phyloP scores from a whole-genome alignment of 2,329 filamentous ascomycete species.

The Davidsoniella virescens region DNA sequence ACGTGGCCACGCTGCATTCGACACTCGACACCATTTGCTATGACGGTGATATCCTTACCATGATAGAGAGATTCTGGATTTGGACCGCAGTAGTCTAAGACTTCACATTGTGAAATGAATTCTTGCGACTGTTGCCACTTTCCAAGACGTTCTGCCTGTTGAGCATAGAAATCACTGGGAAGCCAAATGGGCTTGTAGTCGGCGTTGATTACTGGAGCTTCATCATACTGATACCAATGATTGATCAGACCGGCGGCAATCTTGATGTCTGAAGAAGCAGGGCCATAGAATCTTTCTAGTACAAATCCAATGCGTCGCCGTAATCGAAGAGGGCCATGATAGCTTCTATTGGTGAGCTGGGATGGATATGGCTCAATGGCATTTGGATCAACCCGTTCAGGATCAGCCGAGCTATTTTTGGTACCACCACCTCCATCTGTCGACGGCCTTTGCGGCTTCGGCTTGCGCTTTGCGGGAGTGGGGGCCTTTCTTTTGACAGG shows the following conservation, averaged over 20 bases:
- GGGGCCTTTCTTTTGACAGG: not conserved
- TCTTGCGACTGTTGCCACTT: constrained; percentile 7
- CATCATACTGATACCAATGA: constrained; percentile 21
- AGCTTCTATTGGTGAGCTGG: constrained; percentile 17
- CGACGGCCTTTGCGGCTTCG: not conserved
- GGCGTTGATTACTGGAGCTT: constrained; percentile 14
- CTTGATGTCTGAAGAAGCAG: constrained; percentile 14
- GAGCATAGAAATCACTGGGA: constrained; percentile 10
- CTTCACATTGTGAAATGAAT: not conserved
- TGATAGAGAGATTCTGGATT: constrained; percentile 18
- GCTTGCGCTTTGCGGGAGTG: not conserved
- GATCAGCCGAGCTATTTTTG: constrained; percentile 15
- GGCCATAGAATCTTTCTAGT: constrained; percentile 17
- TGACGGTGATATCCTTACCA: constrained; percentile 19
- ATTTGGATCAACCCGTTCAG: constrained; percentile 15
- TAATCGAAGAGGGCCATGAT: constrained; percentile 22
- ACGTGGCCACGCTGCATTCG: constrained; percentile 18
- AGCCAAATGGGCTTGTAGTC: constrained; percentile 15
- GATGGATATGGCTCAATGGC: constrained; percentile 20
- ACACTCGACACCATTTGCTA: constrained; percentile 18
- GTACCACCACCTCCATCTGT: constrained; percentile 15
- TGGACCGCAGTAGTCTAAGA: constrained; percentile 19
- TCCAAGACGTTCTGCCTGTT: constrained; percentile 8
- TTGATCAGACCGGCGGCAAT: constrained; percentile 15
- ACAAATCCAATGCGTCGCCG: constrained; percentile 15